Evolutionary conservation across 805 yeast genomes (phyloP).

Genomic region (Candida dajiaensis): DNA sequence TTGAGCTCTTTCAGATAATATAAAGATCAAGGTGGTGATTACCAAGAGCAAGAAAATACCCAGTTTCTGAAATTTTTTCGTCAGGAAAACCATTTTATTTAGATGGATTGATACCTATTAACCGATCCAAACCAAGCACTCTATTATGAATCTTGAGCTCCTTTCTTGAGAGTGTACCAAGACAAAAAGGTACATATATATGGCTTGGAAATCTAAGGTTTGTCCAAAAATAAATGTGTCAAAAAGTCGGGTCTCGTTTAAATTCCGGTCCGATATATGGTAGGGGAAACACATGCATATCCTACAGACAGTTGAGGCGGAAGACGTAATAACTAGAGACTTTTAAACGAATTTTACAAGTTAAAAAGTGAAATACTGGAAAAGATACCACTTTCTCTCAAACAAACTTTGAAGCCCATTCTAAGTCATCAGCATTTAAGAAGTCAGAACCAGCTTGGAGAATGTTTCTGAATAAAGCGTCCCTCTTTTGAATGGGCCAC

Average conservation of each 20-base stretch:
- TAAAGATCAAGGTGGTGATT: not conserved
- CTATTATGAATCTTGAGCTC: too few relatives aligned
- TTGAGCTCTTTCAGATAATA: conserved; percentile 10
- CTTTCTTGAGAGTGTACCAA: not conserved
- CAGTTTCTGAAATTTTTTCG: conserved; percentile 13
- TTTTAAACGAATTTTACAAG: not conserved
- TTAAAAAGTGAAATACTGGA: not conserved
- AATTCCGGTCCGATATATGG: not conserved
- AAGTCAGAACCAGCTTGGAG: conserved; percentile 48
- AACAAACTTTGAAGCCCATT: conserved; percentile 25
- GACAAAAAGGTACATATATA: not conserved
- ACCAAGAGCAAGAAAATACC: not conserved
- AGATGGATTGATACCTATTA: too few relatives aligned
- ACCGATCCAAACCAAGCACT: too few relatives aligned
- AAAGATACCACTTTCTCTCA: not conserved
- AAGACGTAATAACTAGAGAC: not conserved
- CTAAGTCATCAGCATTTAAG: conserved; percentile 61
- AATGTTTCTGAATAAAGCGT: conserved; percentile 45
- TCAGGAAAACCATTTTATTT: conserved; percentile 7
- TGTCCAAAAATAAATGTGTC: not conserved
- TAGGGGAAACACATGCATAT: not conserved
- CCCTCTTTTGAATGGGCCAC: conserved; percentile 54
- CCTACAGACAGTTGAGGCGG: too few relatives aligned
- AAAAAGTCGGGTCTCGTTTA: not conserved
- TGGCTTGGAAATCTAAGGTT: not conserved